These are phyloP conservation scores for Globisporangium megalacanthum DNA, from an alignment of 352 stramenopile species.

Conservation along the genomic window DNA sequence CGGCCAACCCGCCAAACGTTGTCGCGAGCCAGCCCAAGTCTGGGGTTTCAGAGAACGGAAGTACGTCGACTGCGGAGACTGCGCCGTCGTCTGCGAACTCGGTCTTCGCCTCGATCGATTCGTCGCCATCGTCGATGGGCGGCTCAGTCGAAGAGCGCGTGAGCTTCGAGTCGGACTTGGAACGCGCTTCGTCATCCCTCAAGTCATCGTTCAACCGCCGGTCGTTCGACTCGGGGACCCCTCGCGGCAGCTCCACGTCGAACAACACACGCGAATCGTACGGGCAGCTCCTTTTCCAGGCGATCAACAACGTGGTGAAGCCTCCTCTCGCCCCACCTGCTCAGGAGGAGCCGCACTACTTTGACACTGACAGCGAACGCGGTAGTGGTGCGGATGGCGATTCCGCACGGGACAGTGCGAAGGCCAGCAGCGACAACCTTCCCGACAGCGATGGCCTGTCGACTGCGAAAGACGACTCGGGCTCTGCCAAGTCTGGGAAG, in stretches of 20 bases:
- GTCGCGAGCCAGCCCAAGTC: not conserved
- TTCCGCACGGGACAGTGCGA: too few species aligned
- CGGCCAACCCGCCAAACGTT: not conserved
- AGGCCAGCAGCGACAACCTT: not conserved
- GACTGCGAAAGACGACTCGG: constrained; percentile 8
- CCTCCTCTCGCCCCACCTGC: not conserved
- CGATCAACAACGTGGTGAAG: constrained; percentile 14
- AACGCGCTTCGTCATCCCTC: constrained; percentile 4
- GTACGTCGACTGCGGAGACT: constrained; percentile 4
- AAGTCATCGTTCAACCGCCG: constrained; percentile 8
- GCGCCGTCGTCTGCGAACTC: constrained; percentile 8
- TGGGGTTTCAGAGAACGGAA: not conserved
- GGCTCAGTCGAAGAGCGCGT: constrained; percentile 6
- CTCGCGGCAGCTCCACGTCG: constrained; percentile 8
- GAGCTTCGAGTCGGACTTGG: constrained; percentile 9
- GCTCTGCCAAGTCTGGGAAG: constrained; percentile 1
- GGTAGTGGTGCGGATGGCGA: constrained; percentile 4
- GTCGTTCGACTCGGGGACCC: constrained; percentile 18
- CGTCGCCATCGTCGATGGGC: constrained; percentile 7
- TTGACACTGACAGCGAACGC: constrained; percentile 17
- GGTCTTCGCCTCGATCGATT: constrained; percentile 4
- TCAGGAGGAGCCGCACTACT: constrained; percentile 11
- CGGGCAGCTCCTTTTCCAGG: constrained; percentile 10
- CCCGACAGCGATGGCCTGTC: constrained; percentile 1
- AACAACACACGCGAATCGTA: constrained; percentile 8